phyloP scores from a whole-genome alignment of 225 moss, liverwort and hornwort species.

The Bryoerythrophyllum caledonicum region DNA sequence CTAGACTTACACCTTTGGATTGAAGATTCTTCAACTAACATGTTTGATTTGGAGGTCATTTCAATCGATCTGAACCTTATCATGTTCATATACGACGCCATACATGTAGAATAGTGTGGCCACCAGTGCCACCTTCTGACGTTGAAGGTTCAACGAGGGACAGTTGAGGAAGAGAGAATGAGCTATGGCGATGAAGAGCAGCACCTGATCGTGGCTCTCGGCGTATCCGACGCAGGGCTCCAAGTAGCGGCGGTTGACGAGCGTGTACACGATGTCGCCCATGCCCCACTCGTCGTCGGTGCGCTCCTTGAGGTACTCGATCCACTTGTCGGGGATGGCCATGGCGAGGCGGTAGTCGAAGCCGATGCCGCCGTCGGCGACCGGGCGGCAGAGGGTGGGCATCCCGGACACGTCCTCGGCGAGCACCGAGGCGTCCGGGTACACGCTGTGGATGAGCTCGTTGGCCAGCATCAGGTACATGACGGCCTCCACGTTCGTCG shows the following conservation, averaged over 20 bases:
- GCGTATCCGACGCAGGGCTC: conserved; percentile 89
- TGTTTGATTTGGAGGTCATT: too few relatives aligned
- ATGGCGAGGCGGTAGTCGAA: conserved; percentile 92
- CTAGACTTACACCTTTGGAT: too few relatives aligned
- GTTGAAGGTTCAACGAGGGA: too few relatives aligned
- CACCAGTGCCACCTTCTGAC: too few relatives aligned
- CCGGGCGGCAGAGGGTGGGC: conserved; percentile 88
- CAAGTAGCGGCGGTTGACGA: conserved; percentile 72
- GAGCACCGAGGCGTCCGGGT: conserved; percentile 81
- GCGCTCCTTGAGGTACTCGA: conserved; percentile 82
- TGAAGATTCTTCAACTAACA: too few relatives aligned
- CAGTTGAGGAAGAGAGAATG: too few relatives aligned
- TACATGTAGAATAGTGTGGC: too few relatives aligned
- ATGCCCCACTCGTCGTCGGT: conserved; percentile 93
- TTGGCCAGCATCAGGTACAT: conserved; percentile 89
- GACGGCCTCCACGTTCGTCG: conserved; percentile 78
- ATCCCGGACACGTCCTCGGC: conserved; percentile 98
- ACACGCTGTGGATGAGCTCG: conserved; percentile 73
- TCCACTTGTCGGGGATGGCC: conserved; percentile 98
- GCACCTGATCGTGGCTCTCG: conserved; percentile 98
- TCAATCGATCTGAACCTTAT: too few relatives aligned
- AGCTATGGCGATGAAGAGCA: too few relatives aligned
- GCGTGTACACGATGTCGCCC: conserved; percentile 83
- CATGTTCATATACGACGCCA: too few relatives aligned
- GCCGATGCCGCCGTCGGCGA: conserved; percentile 82